Base-by-base conservation (phyloP, 2,329 filamentous ascomycete species). In the Fusarium beomiforme region DNA sequence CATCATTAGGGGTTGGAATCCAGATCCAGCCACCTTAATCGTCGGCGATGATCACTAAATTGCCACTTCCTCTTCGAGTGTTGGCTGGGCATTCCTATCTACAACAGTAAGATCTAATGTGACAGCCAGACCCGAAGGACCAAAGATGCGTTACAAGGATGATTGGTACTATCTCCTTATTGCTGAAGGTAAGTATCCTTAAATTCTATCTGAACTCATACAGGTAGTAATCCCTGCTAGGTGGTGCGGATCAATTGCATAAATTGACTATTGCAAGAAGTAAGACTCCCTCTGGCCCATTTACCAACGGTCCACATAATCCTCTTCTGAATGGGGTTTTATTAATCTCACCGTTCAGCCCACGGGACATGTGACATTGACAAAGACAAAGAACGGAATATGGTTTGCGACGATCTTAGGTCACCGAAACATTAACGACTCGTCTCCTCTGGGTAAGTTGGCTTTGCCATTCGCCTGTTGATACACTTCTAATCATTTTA, bases 161-260 rank as follows among this genome's bases (percentile, higher is more conserved):
- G 26, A n/a, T 1, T 33, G 44, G 44, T 49, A 49, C 16, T 49
- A 49, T 7, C 26, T 49, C 14, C 10, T 49, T 5, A 49, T 49
- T 5, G 44, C 44, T 13, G 44, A 49, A 33, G n/a, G 26, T 33
- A 21, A 16, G 6, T 31, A 0, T 6, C 0, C 16, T 17, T 17
- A 6, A 12, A 5, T 12, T 3, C 8, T 7, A 6, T 8, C 29
- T 7, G 1, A 21, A 0, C 13, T 16, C 6, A 0, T 36, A 11
- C 11, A 1, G 29, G 5, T 10, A 5, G 8, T 47, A 21, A 47
- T 21, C 7, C 7, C 21, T 14, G 10, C 0, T 8, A 47, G 44
- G 44, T 1, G 44, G 44, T 9, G 17, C 44, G n/a, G 44, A 49
- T 17, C 26, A 49, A 5, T 26, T 49, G 5, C 44, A 49, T 23